phyloP scores from a whole-genome alignment of 164 flowering plant genomes.

The Magnolia officinalis region DNA sequence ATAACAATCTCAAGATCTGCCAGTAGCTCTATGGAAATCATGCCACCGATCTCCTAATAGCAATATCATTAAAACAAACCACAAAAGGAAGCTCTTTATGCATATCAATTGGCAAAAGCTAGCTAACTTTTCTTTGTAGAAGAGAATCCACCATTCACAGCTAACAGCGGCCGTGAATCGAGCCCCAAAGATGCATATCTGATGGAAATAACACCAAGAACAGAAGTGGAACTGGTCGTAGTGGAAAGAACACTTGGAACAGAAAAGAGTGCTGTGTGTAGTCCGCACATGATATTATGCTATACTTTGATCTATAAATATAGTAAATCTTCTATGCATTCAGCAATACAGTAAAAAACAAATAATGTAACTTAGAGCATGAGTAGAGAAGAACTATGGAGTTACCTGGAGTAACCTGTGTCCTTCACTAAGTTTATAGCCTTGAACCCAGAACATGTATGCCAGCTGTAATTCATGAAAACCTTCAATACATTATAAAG shows the following conservation, averaged over 20 bases:
- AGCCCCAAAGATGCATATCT: neutral
- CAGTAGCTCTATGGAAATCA: no score
- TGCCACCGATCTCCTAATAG: no score
- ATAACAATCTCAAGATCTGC: no score
- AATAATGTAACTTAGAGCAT: neutral
- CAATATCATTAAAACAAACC: no score
- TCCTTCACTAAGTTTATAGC: conserved; percentile 69
- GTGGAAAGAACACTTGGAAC: neutral
- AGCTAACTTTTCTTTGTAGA: no score
- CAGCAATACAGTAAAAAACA: neutral
- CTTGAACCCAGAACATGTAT: conserved; percentile 95
- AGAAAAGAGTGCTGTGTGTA: neutral
- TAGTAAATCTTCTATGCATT: neutral
- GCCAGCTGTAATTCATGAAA: conserved; percentile 56
- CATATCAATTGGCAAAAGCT: no score
- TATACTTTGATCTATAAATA: neutral
- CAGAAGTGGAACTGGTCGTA: neutral
- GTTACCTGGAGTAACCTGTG: conserved; percentile 43
- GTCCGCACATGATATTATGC: neutral
- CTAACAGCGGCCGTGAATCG: no score
- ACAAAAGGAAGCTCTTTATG: no score
- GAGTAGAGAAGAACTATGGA: neutral
- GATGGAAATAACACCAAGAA: neutral
- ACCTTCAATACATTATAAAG: neutral
- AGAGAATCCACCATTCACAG: no score